These are phyloP conservation scores for Mucor velutinosus DNA, from an alignment of 371 early-diverging fungal genomes.

Conservation along the genomic window DNA sequence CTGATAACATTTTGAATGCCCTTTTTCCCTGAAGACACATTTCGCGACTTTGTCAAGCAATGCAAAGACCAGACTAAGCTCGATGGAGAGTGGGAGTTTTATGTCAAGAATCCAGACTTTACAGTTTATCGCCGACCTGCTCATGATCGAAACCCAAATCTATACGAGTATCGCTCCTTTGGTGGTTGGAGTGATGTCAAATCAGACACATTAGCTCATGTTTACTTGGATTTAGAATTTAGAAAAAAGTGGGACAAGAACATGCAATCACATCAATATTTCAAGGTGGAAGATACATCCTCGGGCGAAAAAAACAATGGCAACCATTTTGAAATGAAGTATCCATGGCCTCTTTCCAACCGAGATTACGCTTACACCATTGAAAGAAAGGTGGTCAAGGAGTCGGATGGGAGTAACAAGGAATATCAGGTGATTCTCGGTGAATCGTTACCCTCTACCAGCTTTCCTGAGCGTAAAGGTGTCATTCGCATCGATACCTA, in stretches of 20 bases:
- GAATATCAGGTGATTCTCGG: constrained; percentile 47
- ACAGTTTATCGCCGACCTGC: constrained; percentile 32
- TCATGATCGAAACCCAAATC: constrained; percentile 17
- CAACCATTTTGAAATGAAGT: constrained; percentile 29
- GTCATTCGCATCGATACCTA: constrained; percentile 51
- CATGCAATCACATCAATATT: constrained; percentile 38
- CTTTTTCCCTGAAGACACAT: constrained; percentile 14
- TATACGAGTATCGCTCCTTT: constrained; percentile 30
- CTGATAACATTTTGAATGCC: constrained; percentile 6
- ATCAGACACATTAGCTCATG: constrained; percentile 29
- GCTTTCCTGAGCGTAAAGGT: constrained; percentile 35
- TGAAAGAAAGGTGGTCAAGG: constrained; percentile 21
- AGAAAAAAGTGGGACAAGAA: constrained; percentile 53
- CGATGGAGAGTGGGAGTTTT: constrained; percentile 26
- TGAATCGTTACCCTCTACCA: constrained; percentile 36
- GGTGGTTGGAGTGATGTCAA: constrained; percentile 33
- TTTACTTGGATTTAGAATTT: constrained; percentile 45
- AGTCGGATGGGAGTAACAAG: constrained; percentile 14
- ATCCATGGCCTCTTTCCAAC: constrained; percentile 54
- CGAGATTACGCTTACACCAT: constrained; percentile 53
- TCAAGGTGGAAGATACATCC: constrained; percentile 13
- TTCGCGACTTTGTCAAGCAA: constrained; percentile 11
- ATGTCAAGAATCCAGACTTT: constrained; percentile 26
- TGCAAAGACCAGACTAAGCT: constrained; percentile 7
- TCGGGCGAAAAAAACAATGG: background rate